Evolutionary conservation across 2,329 filamentous ascomycete genomes (phyloP).

Genomic region (Herpotrichia juniperi): DNA sequence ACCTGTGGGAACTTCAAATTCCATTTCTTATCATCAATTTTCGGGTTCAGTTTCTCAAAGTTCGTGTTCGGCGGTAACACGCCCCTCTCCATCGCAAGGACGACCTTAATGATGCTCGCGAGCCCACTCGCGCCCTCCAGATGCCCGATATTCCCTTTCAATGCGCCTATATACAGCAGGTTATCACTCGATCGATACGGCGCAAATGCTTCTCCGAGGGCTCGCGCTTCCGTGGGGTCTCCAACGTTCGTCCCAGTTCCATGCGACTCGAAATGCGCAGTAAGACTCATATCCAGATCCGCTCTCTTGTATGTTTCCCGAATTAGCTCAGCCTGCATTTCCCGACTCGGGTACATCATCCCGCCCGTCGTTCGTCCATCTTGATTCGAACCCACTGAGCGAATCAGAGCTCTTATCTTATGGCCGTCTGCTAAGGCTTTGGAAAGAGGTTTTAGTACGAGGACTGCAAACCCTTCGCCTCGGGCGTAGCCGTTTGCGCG

Average conservation of each 20-base stretch:
- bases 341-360: constrained; percentile 43
- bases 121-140: constrained; percentile 42
- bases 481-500: constrained; percentile 24
- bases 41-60: background rate
- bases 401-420: constrained; percentile 50
- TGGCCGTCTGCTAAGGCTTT: constrained; percentile 64
- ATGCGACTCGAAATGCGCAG: constrained; percentile 31
- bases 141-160: constrained; percentile 43
- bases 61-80: constrained; percentile 19
- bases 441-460: constrained; percentile 62
- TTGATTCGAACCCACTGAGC: constrained; percentile 44
- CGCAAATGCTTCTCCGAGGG: constrained; percentile 5
- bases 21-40: background rate
- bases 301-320: constrained; percentile 41
- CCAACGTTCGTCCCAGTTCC: constrained; percentile 28
- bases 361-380: constrained; percentile 59
- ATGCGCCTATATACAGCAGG: constrained; percentile 8
- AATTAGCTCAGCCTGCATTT: constrained; percentile 46
- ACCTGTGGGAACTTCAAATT: background rate
- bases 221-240: constrained; percentile 17
- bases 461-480: constrained; percentile 59
- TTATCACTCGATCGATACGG: background rate
- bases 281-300: constrained; percentile 28
- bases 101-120: constrained; percentile 38
- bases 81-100: constrained; percentile 23